Evolutionary conservation across 2,329 filamentous ascomycete species (phyloP).

Genomic region (Cercospora janseana): DNA sequence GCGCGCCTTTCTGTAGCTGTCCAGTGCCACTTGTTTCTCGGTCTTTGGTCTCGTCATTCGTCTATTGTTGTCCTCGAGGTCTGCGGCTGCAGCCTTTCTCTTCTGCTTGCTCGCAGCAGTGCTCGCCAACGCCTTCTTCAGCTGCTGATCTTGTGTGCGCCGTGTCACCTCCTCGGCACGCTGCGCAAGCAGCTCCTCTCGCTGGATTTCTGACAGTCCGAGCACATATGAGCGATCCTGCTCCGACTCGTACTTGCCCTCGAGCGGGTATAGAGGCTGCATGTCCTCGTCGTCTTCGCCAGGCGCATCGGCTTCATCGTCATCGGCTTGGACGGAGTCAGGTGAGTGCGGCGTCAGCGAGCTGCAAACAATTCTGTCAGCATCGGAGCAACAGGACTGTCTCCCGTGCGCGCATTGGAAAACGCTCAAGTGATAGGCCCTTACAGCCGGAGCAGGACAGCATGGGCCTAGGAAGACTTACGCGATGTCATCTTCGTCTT

Average conservation of each 20-base stretch:
- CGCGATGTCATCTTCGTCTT: slow-evolving; percentile 72
- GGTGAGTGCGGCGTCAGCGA: slow-evolving; percentile 53
- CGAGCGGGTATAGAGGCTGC: slow-evolving; percentile 74
- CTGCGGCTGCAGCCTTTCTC: slow-evolving; percentile 75
- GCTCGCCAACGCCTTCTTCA: slow-evolving; percentile 67
- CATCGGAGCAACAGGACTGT: background rate
- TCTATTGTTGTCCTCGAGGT: slow-evolving; percentile 76
- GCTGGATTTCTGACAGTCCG: slow-evolving; percentile 82
- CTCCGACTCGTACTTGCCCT: slow-evolving; percentile 70
- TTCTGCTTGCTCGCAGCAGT: slow-evolving; percentile 61
- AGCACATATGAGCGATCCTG: slow-evolving; percentile 64
- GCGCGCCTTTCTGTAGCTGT: slow-evolving; percentile 62
- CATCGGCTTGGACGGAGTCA: slow-evolving; percentile 83
- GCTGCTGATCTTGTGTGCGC: slow-evolving; percentile 75
- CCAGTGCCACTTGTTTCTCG: slow-evolving; percentile 64
- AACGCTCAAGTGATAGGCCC: background rate
- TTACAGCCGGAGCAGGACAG: background rate
- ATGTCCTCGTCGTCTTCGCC: slow-evolving; percentile 45
- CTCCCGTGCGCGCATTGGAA: slow-evolving; percentile 13
- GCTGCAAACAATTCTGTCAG: slow-evolving; percentile 21
- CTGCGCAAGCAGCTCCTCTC: slow-evolving; percentile 85
- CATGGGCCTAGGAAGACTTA: slow-evolving; percentile 54
- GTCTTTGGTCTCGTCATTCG: slow-evolving; percentile 47
- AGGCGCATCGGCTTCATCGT: slow-evolving; percentile 54
- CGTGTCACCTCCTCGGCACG: slow-evolving; percentile 79